Evolutionary conservation across 306 rosid species (phyloP).

Genomic region (Begonia peltatifolia): DNA sequence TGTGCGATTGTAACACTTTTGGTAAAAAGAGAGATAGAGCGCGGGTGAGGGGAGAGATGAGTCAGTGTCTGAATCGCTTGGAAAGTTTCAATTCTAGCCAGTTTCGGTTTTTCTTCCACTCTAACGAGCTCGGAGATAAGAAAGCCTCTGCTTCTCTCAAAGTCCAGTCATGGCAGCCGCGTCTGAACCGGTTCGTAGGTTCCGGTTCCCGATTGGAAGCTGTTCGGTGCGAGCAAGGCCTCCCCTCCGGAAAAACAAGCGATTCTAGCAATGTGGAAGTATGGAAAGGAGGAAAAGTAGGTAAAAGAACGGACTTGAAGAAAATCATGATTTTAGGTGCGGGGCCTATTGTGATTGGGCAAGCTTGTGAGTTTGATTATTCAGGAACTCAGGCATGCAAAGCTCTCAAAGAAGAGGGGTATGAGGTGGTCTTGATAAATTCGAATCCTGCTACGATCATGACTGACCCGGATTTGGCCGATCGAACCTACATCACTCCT

Average conservation of each 20-base stretch:
- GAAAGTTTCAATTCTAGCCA: constrained; percentile 13
- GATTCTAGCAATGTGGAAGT: constrained; percentile 49
- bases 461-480: constrained; percentile 91
- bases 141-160: constrained; percentile 5
- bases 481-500: constrained; percentile 70
- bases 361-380: constrained; percentile 92
- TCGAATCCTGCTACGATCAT: constrained; percentile 95
- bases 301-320: constrained; percentile 74
- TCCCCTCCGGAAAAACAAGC: constrained; percentile 53
- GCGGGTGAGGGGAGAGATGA: constrained; percentile 8
- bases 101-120: constrained; percentile 7
- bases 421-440: constrained; percentile 64
- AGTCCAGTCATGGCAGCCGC: constrained; percentile 20
- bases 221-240: constrained; percentile 25
- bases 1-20: too few species aligned
- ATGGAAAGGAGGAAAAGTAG: constrained; percentile 16
- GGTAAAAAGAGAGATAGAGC: too few species aligned
- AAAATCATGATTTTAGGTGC: constrained; percentile 91
- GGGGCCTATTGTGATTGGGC: constrained; percentile 91
- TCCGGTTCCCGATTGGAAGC: constrained; percentile 1
- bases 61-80: constrained; percentile 21
- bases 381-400: constrained; percentile 97
- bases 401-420: constrained; percentile 81
- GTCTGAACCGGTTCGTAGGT: background rate
- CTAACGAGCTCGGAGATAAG: constrained; percentile 5